Evolutionary conservation across 2,329 filamentous ascomycete species (phyloP).

Genomic region (Colletotrichum spinosum): DNA sequence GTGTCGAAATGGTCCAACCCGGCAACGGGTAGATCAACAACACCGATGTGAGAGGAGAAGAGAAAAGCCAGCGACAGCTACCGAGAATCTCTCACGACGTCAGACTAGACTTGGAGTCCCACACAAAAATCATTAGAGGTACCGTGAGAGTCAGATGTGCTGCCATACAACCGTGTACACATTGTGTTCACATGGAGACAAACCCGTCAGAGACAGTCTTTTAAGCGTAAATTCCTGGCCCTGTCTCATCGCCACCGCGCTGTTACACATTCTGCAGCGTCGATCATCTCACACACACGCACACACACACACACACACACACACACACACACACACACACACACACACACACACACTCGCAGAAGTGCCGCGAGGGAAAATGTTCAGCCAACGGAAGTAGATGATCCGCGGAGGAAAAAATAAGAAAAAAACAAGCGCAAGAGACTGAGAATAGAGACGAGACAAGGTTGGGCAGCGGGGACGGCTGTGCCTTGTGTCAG

Average conservation of each 20-base stretch:
- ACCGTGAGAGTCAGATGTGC: too few species aligned
- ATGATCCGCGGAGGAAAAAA: constrained; percentile 4
- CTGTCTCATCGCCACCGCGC: constrained; percentile 27
- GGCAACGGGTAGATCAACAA: too few species aligned
- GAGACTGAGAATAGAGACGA: not conserved
- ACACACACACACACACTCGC: not conserved
- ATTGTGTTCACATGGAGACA: not conserved
- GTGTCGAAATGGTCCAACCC: too few species aligned
- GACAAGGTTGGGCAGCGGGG: not conserved
- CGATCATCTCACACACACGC: constrained; percentile 10
- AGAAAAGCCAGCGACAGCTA: not conserved
- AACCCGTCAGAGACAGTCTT: constrained; percentile 4
- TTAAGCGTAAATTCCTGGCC: constrained; percentile 34
- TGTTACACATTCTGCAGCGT: constrained; percentile 33
- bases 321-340: constrained; percentile 2
- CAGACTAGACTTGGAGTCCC: too few species aligned
- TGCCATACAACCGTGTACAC: too few species aligned
- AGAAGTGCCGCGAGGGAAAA: not conserved
- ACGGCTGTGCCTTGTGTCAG: constrained; percentile 11
- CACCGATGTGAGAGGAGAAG: not conserved
- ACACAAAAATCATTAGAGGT: too few species aligned
- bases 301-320: not conserved
- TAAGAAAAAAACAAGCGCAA: not conserved
- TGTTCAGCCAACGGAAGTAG: not conserved
- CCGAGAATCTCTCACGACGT: not conserved